Conservation (phyloP, 257 asterid species). For the Solanum acaule region DNA sequence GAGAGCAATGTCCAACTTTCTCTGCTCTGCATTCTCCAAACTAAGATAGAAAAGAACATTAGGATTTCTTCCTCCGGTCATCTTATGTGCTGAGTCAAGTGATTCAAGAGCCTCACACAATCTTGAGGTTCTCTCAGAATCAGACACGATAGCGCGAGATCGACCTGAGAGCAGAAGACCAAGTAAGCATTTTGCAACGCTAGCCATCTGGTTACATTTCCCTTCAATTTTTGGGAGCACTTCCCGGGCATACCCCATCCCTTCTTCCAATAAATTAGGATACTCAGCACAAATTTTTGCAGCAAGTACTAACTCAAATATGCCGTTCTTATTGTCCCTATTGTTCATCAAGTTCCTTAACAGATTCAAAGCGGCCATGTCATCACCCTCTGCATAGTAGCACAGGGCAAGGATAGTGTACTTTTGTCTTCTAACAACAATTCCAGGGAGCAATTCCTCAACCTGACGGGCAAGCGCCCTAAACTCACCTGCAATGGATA, state of each 20-base stretch:
- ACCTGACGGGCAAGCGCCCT: conserved; percentile 48
- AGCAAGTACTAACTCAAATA: conserved; percentile 54
- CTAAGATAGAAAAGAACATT: conserved; percentile 46
- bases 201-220: conserved; percentile 33
- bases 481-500: conserved; percentile 61
- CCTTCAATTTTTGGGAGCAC: conserved; percentile 15
- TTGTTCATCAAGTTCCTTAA: conserved; percentile 52
- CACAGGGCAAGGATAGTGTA: conserved; percentile 55
- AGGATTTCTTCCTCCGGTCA: conserved; percentile 33
- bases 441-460: conserved; percentile 66
- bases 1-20: conserved; percentile 71
- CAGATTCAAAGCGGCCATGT: conserved; percentile 47
- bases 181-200: conserved; percentile 37
- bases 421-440: conserved; percentile 35
- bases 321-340: conserved; percentile 31
- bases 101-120: conserved; percentile 67
- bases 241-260: conserved; percentile 30
- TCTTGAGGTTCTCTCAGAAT: conserved; percentile 37
- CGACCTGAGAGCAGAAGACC: conserved; percentile 60
- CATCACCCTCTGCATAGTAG: conserved; percentile 60
- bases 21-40: conserved; percentile 81
- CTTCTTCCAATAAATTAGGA: conserved; percentile 47
- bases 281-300: conserved; percentile 61
- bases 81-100: conserved; percentile 49
- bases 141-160: conserved; percentile 41